Evolutionary conservation across 768 basidiomycete species (phyloP), one percentile per base, ranked within the genome.

Genomic region (Lactarius pseudohatsudake): DNA sequence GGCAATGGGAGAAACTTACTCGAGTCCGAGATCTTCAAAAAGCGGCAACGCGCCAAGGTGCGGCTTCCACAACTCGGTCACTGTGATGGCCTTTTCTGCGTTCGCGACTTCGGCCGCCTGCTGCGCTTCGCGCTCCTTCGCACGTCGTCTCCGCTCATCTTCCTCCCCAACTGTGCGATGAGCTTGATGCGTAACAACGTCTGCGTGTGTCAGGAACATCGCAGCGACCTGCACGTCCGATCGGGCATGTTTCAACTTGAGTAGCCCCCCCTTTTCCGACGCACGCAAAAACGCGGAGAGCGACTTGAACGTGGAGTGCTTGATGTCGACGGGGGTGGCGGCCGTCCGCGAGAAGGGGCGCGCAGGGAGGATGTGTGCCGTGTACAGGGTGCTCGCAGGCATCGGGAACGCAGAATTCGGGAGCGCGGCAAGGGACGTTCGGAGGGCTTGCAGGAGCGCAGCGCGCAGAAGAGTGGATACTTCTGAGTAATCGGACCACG

Each of bases 301-400:
- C 11, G 92, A 91, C 76, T 95, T 97, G 79, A 87, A 84, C 2
- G 82, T 82, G 1, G 92, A 93, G 13, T 88, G 82, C 71, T 90
- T 93, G 75, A 96, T 89, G 70, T 84, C 91, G 65, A 90, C 83
- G 50, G 68, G 81, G 66, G 70, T 80, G 16, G 74, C 75, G 69
- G 74, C 73, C 73, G 57, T 56, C 18, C 60, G 84, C 64, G 84
- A 85, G n/a, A 86, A 85, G 10, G 93, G 91, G 22, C 93, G 83
- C 61, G 81, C 86, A 7, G 93, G 93, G 2, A 96, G 82, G 57
- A 96, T 83, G 72, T 92, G 82, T 20, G 81, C 82, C 9, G 89
- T 84, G 76, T 94, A 94, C 70, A 95, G 85, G 0, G 81, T 81
- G 15, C 91, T 90, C 0, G 92, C 84, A 0, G 88, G 79, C 54